Evolutionary conservation across 2,329 filamentous ascomycete species (phyloP).

Genomic region (Phyllosticta capitalensis): DNA sequence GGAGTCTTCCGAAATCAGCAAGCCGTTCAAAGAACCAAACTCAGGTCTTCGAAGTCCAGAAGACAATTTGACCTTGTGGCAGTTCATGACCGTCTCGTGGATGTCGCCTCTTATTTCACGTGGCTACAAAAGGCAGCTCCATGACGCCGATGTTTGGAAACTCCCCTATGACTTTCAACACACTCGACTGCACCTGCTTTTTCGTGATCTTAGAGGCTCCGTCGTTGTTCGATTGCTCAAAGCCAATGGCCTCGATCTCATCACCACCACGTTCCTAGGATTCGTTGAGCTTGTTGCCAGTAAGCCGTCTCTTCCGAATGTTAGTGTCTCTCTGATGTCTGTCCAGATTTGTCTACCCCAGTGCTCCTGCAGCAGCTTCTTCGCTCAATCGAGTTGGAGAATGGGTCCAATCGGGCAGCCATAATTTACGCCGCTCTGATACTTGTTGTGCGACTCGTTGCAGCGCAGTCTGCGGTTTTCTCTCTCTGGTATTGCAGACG

Average conservation of each 20-base stretch:
- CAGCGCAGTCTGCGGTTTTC: conserved; percentile 58
- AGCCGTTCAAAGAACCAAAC: conserved; percentile 46
- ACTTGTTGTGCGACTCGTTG: conserved; percentile 50
- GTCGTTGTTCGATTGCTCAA: conserved; percentile 59
- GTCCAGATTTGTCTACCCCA: conserved; percentile 41
- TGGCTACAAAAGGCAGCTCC: conserved; percentile 55
- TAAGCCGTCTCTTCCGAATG: conserved; percentile 20
- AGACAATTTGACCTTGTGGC: conserved; percentile 68
- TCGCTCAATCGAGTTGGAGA: conserved; percentile 50
- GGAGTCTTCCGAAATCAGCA: conserved; percentile 48
- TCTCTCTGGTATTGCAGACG: conserved; percentile 75
- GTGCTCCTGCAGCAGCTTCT: conserved; percentile 65
- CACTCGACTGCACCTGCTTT: conserved; percentile 60
- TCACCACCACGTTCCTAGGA: conserved; percentile 56
- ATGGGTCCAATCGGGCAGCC: conserved; percentile 42
- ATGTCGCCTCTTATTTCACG: conserved; percentile 62
- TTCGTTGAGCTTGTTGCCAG: conserved; percentile 52
- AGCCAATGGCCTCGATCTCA: conserved; percentile 71
- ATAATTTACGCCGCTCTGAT: conserved; percentile 57
- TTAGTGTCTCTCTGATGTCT: not conserved
- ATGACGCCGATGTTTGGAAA: conserved; percentile 74
- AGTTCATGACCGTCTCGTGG: conserved; percentile 81
- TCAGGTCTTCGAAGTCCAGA: conserved; percentile 61
- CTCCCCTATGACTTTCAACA: conserved; percentile 78
- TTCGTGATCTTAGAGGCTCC: conserved; percentile 62